Conservation (phyloP, 371 early-diverging fungal species). For the Syncephalastrum sp. region DNA sequence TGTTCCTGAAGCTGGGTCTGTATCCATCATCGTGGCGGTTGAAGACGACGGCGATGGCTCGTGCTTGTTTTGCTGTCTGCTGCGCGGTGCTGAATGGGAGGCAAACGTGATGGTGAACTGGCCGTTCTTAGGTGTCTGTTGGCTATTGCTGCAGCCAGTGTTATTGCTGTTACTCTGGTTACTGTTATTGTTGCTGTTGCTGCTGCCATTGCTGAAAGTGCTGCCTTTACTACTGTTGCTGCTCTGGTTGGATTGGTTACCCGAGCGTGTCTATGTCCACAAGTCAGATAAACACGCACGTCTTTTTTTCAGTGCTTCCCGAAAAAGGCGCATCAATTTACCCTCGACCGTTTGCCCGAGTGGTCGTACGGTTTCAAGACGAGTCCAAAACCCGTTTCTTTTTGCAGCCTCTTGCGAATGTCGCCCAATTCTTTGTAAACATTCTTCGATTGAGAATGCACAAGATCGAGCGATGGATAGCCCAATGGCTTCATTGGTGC, state of each 20-base stretch:
- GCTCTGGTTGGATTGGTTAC: not conserved
- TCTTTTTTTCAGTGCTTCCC: slow-evolving; percentile 6
- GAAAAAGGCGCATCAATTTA: not conserved
- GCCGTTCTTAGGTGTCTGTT: too few relatives aligned
- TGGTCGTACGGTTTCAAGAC: slow-evolving; percentile 14
- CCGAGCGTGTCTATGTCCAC: not conserved
- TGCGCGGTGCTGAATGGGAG: not conserved
- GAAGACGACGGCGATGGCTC: not conserved
- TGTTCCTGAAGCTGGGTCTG: too few relatives aligned
- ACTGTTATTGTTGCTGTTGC: not conserved
- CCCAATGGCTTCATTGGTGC: slow-evolving; percentile 27
- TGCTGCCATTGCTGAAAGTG: not conserved
- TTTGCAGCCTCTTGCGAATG: slow-evolving; percentile 10
- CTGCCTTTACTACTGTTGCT: not conserved
- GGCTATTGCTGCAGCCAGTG: too few relatives aligned
- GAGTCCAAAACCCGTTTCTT: slow-evolving; percentile 16
- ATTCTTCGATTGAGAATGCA: slow-evolving; percentile 11
- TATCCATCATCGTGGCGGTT: not conserved
- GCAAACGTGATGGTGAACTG: too few relatives aligned
- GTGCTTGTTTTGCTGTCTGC: not conserved
- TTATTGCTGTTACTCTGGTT: not conserved
- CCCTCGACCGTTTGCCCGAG: not conserved
- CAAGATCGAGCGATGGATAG: slow-evolving; percentile 19
- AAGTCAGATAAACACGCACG: slow-evolving; percentile 4
- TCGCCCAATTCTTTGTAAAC: slow-evolving; percentile 16